Evolutionary conservation across 1,139 yeast genomes (phyloP), one percentile per base, ranked within the genome.

Genomic region (Trichomonascaceae sp.): DNA sequence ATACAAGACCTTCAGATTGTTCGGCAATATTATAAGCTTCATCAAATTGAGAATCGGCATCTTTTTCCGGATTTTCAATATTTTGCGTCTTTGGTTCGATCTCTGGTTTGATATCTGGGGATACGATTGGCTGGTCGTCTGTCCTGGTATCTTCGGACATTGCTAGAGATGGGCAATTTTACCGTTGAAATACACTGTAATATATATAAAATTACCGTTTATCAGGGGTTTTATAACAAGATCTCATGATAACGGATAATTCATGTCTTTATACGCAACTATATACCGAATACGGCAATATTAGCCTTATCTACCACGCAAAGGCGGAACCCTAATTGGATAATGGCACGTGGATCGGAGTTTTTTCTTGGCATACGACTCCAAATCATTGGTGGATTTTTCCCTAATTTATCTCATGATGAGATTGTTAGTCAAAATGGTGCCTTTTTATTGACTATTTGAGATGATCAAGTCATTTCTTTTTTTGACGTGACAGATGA

Each of bases 1-100:
- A 17, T 9, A 15, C 47, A 17, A 57, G 19, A 1, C 58, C 58
- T 32, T 52, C 43, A 6, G 59, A 36, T 13, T 36, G 15, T 15
- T 36, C 41, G 8, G 41, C 41, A 13, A 36, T 36, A 15, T 36
- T 15, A 9, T 36, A 36, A 2, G 41, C 41, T 15, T 36, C 41
- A 17, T 36, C 41, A 12, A 6, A 27, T 12, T 27, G 32, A 27
- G 32, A 27, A 8, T 12, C 32, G 32, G 32, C 10, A 10, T 27
- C 32, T 27, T 27, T 27, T 27, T 27, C 32, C 6, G 24, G 6
- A 22, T 4, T 8, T 27, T 27, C 32, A 27, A 27, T 8, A 27
- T 22, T 6, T 22, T 22, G 24, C 6, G 32, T 12, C 12, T 27
- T 27, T 27, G 32, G 5, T 27, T 27, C 32, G 32, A 27, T 27